phyloP scores from a whole-genome alignment of 2,329 filamentous ascomycete species.

The Ceratocystis cubensis region DNA sequence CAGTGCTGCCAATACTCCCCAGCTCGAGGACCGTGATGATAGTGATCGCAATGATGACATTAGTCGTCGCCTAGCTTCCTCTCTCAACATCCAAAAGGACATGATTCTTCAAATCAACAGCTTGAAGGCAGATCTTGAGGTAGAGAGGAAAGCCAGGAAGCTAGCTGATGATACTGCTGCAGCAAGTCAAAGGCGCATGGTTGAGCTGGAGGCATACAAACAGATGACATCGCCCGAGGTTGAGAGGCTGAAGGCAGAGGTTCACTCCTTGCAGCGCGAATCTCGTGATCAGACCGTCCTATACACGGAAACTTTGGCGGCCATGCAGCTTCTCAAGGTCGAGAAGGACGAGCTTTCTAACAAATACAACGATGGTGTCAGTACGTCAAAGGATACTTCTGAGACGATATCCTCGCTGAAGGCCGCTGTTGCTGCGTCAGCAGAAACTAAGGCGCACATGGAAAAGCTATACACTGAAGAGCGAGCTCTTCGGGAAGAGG shows the following conservation, averaged over 20 bases:
- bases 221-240: constrained; percentile 75
- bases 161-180: constrained; percentile 79
- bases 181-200: constrained; percentile 69
- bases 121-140: constrained; percentile 56
- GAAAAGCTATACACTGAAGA: constrained; percentile 79
- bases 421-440: constrained; percentile 65
- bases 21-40: constrained; percentile 49
- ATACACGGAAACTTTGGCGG: constrained; percentile 61
- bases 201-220: constrained; percentile 71
- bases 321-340: constrained; percentile 63
- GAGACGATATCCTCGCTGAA: constrained; percentile 62
- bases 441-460: constrained; percentile 61
- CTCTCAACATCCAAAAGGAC: constrained; percentile 66
- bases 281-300: constrained; percentile 71
- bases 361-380: constrained; percentile 54
- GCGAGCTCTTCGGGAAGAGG: constrained; percentile 56
- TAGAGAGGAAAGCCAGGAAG: constrained; percentile 68
- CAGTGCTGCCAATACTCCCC: constrained; percentile 49
- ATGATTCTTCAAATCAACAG: constrained; percentile 65
- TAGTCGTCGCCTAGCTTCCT: constrained; percentile 67
- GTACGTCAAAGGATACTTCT: constrained; percentile 56
- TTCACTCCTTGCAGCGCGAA: constrained; percentile 66
- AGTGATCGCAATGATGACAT: constrained; percentile 57
- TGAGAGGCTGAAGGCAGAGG: constrained; percentile 70
- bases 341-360: constrained; percentile 68